Base-by-base conservation (phyloP, 768 basidiomycete genomes). In the Rhizopogon vulgaris region DNA sequence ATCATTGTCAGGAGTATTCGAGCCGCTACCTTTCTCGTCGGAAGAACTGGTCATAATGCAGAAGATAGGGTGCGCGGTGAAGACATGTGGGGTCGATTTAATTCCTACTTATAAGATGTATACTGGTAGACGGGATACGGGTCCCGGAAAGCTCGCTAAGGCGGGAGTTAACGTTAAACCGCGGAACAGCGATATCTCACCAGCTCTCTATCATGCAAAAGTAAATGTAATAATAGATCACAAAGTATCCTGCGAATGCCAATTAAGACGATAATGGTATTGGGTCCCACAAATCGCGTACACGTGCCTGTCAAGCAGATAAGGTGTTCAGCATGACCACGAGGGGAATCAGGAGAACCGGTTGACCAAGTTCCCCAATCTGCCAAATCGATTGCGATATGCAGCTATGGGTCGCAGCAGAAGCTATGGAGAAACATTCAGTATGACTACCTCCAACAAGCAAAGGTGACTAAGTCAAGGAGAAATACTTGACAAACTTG, bases 11-110 rank as follows among this genome's bases (percentile, higher is more conserved):
- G 25, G 17, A 14, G 25, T 37, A 3, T 34, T 38, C 1, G 42
- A 27, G 6, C 7, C 7, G 15, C 37, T 46, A 28, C 38, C 38
- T 39, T 58, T 49, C 54, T 56, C 45, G 14, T 46, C 32, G 9
- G 32, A 18, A 3, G 32, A 24, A 22, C 18, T 46, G 14, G 32
- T 15, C 45, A 46, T 46, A 2, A 22, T 46, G 4, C 18, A 9
- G 18, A 22, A 5, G 14, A 30, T 2, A 46, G 7, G 8, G 3
- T 46, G 27, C 14, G 15, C 32, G 14, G 32, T 46, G 45, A 34
- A 34, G 18, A 1, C 17, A 34, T 22, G 7, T 15, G 30, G 12
- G 14, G 18, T 34, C 14, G 17, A 32, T 8, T 7, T 18, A 7
- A 7, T 18, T 14, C 17, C 18, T 45, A 32, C 45, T 46, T 46